Base-by-base conservation (phyloP, 2,329 filamentous ascomycete genomes). In the Verticillium longisporum region DNA sequence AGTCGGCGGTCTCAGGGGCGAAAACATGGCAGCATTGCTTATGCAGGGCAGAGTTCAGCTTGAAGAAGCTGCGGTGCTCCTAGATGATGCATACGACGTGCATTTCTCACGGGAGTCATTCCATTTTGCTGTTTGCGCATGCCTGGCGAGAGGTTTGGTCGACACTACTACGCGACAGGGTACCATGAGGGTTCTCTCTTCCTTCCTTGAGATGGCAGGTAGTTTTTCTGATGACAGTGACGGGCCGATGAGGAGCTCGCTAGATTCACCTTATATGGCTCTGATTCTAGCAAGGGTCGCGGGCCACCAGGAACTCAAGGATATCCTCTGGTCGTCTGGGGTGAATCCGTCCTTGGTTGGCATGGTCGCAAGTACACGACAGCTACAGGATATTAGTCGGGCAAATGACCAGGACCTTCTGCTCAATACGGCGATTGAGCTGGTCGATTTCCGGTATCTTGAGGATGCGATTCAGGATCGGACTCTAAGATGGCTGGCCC, bases 31-130 rank as follows among this genome's bases (percentile, higher is more conserved):
- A 3, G 73, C 79, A 3, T 78, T 85, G 55, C 77, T 90, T 36
- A 73, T 90, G 13, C 84, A 88, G 68, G 87, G 86, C 10, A 79
- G 86, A 26, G 67, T 72, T 2, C 83, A 83, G 57, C 76, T 89
- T 2, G 85, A 88, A 63, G 84, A 89, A 60, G 85, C 85, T 6
- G 83, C 85, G 3, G 69, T 83, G 18, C 80, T 82, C 6, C 74
- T 90, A 3, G 87, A 90, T 64, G 84, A 88, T 33, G 80, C 83
- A 6, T 89, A 88, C 64, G 87, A 86, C 6, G 81, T 90, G 45
- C 83, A 85, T 64, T 90, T 90, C 67, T 83, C 79, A 36, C 70
- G 75, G 6, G 84, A 89, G 15, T 86, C 82, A 62, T 90, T 90
- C 69, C 87, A 89, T 68, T 87, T 86, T 65, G 86, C 87, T 0